Conservation (phyloP, 1,284 basidiomycete genomes). For the Hortiboletus rubellus region DNA sequence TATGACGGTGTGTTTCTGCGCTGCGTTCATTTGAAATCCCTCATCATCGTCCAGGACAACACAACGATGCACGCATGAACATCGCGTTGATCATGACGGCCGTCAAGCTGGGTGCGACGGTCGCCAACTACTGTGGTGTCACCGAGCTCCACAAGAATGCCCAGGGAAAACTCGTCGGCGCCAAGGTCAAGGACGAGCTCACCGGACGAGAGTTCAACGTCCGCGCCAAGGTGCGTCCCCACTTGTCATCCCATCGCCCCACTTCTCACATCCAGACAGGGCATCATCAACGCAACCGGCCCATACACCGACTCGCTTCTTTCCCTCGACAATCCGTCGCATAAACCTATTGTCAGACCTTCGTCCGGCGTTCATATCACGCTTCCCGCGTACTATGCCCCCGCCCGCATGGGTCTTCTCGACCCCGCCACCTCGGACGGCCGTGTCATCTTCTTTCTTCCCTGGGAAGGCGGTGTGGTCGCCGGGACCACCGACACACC, state of each 20-base stretch:
- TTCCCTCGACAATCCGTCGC: slow-evolving; percentile 80
- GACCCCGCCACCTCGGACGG: slow-evolving; percentile 97
- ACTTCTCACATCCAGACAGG: slow-evolving; percentile 43
- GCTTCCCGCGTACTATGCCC: slow-evolving; percentile 95
- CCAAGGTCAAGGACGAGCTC: slow-evolving; percentile 78
- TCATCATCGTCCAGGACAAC: slow-evolving; percentile 65
- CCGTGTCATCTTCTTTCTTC: slow-evolving; percentile 97
- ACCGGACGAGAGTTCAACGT: slow-evolving; percentile 85
- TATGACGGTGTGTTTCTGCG: slow-evolving; percentile 74
- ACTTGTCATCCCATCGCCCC: background rate
- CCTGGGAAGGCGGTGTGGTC: slow-evolving; percentile 98
- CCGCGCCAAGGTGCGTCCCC: slow-evolving; percentile 65
- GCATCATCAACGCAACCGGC: slow-evolving; percentile 95
- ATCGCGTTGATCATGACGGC: slow-evolving; percentile 93
- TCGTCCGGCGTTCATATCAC: slow-evolving; percentile 96
- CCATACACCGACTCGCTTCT: slow-evolving; percentile 91
- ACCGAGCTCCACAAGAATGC: slow-evolving; percentile 73
- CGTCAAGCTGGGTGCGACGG: slow-evolving; percentile 88
- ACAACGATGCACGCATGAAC: slow-evolving; percentile 99
- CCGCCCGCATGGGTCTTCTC: slow-evolving; percentile 92
- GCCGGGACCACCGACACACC: slow-evolving; percentile 96
- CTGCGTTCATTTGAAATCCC: background rate
- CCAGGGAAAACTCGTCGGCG: slow-evolving; percentile 70
- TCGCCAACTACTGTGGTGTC: slow-evolving; percentile 92
- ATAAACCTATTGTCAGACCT: slow-evolving; percentile 88